phyloP scores from a whole-genome alignment of 148 eudicot genomes.

The Cornus kousa region DNA sequence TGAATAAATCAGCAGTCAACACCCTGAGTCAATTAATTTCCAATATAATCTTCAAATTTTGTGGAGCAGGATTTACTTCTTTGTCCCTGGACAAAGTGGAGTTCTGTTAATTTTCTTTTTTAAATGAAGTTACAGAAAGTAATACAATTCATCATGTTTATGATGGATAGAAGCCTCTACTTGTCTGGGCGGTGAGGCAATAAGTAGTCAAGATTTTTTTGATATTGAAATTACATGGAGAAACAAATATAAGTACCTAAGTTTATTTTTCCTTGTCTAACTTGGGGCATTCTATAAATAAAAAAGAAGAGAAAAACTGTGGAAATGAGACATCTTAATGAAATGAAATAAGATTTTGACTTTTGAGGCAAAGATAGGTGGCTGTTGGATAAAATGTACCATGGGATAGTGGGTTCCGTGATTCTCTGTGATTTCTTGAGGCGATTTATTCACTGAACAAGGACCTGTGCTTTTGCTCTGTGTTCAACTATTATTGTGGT shows the following conservation, averaged over 20 bases:
- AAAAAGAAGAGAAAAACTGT: neutral
- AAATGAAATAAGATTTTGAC: no score
- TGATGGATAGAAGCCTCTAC: neutral
- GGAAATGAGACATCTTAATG: neutral
- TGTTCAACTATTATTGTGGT: neutral
- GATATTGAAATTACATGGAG: neutral
- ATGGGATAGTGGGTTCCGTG: neutral
- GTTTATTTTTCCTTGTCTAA: neutral
- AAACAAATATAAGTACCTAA: neutral
- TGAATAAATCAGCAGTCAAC: neutral
- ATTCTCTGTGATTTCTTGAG: neutral
- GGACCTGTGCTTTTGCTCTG: neutral
- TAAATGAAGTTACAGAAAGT: neutral
- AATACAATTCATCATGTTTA: no score
- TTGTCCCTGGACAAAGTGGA: neutral
- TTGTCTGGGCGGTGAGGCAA: neutral
- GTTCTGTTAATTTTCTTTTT: neutral
- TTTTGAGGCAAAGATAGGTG: neutral
- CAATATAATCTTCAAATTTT: neutral
- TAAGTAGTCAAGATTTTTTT: neutral
- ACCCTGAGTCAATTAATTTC: neutral
- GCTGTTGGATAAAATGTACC: neutral
- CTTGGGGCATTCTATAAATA: no score
- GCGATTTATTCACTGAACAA: neutral
- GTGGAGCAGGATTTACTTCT: neutral